Evolutionary conservation across 306 rosid species (phyloP).

Genomic region (Erythrophleum fordii): DNA sequence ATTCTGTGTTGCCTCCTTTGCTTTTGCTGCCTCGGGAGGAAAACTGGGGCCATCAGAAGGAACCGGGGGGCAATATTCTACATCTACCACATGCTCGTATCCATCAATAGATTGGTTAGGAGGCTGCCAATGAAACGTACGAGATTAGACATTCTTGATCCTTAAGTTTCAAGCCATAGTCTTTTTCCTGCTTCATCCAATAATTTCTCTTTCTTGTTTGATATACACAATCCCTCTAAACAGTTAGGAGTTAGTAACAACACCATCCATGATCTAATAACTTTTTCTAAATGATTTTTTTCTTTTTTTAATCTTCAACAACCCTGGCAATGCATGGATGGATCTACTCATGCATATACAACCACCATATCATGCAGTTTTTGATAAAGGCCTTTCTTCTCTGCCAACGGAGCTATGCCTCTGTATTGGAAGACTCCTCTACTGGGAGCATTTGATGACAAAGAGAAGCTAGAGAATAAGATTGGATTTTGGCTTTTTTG

Average conservation of each 20-base stretch:
- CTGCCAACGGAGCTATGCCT: not conserved
- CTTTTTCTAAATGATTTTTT: not conserved
- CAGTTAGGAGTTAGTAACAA: not conserved
- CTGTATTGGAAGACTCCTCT: not conserved
- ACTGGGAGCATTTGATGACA: not conserved
- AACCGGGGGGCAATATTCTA: conserved; percentile 73
- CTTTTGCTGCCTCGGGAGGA: conserved; percentile 81
- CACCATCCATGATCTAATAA: conserved; percentile 2
- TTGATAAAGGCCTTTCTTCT: conserved; percentile 18
- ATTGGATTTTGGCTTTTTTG: not conserved
- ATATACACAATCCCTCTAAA: not conserved
- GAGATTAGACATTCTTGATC: conserved; percentile 4
- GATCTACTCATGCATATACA: not conserved
- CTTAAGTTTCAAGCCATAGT: conserved; percentile 7
- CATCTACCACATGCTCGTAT: conserved; percentile 87
- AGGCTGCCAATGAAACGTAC: conserved; percentile 56
- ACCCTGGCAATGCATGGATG: not conserved
- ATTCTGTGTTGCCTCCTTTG: conserved; percentile 86
- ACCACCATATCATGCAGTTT: conserved; percentile 1
- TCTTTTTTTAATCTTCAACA: too few species aligned
- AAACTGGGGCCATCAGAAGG: conserved; percentile 77
- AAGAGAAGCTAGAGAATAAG: not conserved
- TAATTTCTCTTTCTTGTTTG: not conserved
- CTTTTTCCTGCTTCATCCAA: not conserved
- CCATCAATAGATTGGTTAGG: conserved; percentile 81